These are phyloP conservation scores for Eutypa lata DNA, from an alignment of 2,329 filamentous ascomycete genomes.

Conservation along the genomic window DNA sequence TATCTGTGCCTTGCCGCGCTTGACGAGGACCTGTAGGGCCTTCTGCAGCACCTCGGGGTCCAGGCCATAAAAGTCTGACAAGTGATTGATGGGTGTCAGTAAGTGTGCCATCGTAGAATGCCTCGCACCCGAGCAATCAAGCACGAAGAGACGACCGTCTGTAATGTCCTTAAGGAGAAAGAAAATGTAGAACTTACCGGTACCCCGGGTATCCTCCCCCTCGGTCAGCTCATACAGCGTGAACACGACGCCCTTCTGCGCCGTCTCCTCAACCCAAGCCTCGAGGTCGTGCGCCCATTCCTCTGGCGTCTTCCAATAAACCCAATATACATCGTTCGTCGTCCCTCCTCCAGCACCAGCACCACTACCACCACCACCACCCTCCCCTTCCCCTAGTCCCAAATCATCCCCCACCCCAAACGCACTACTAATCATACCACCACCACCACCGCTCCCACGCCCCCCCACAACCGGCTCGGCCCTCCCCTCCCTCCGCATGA, in stretches of 20 bases:
- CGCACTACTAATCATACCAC: constrained; percentile 5
- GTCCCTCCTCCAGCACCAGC: constrained; percentile 32
- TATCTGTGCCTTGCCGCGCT: constrained; percentile 86
- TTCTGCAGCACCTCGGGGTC: constrained; percentile 78
- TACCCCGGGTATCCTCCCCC: constrained; percentile 73
- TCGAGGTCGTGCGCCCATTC: constrained; percentile 84
- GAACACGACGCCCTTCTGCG: constrained; percentile 82
- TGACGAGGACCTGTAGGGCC: constrained; percentile 77
- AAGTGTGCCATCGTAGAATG: not conserved
- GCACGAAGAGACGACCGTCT: no score
- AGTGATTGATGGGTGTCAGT: not conserved
- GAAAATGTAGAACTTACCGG: constrained; percentile 60
- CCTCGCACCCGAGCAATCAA: not conserved
- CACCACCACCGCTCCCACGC: constrained; percentile 18
- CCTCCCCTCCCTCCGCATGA: constrained; percentile 56
- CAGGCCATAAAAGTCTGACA: constrained; percentile 79
- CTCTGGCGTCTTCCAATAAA: constrained; percentile 83
- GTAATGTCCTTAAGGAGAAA: no score
- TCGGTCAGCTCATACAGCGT: constrained; percentile 90
- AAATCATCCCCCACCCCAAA: constrained; percentile 29
- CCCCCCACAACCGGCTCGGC: constrained; percentile 60
- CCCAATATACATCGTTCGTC: constrained; percentile 62
- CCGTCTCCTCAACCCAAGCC: constrained; percentile 82
- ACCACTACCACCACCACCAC: constrained; percentile 20
- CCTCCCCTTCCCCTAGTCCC: no score